phyloP scores from a whole-genome alignment of 495 filamentous ascomycete genomes.

The Podospora fimiseda region DNA sequence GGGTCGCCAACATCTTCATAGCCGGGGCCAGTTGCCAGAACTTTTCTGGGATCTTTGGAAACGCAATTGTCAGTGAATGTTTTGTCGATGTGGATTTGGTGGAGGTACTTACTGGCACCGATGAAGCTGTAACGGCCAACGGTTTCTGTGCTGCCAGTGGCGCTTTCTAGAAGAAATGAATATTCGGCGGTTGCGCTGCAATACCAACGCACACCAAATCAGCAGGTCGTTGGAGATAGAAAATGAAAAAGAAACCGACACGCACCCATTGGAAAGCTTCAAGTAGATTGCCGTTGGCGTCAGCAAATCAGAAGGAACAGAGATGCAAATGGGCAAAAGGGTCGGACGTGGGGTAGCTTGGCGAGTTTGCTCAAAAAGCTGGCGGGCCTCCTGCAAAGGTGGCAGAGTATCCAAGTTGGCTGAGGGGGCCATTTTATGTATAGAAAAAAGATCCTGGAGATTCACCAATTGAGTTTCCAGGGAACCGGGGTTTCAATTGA shows the following conservation, averaged over 20 bases:
- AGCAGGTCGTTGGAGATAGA: conserved; percentile 4
- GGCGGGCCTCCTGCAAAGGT: conserved; percentile 19
- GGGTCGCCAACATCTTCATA: conserved; percentile 81
- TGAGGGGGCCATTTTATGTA: conserved; percentile 14
- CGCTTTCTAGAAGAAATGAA: conserved; percentile 91
- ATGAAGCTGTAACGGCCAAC: conserved; percentile 94
- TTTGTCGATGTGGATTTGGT: not conserved
- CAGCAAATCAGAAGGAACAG: conserved; percentile 83
- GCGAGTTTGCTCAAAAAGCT: conserved; percentile 22
- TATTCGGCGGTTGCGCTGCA: conserved; percentile 60
- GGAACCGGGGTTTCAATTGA: not conserved
- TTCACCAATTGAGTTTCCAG: not conserved
- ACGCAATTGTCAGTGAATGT: conserved; percentile 4
- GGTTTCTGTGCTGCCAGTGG: conserved; percentile 83
- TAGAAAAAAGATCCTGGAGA: not conserved
- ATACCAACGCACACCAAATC: conserved; percentile 1
- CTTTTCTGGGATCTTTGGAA: conserved; percentile 56
- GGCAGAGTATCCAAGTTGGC: conserved; percentile 26
- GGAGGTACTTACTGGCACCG: conserved; percentile 54
- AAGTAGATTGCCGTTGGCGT: conserved; percentile 89
- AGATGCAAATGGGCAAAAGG: conserved; percentile 75
- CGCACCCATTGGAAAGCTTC: conserved; percentile 53
- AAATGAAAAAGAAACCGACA: not conserved
- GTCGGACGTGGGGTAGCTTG: conserved; percentile 46
- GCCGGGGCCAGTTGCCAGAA: conserved; percentile 79